A percentile compares a stretch with the other conserved stretches of the same genome.
Evolutionary conservation across 352 stramenopile genomes (phyloP).

Genomic region (Thalassiosira tumida): DNA sequence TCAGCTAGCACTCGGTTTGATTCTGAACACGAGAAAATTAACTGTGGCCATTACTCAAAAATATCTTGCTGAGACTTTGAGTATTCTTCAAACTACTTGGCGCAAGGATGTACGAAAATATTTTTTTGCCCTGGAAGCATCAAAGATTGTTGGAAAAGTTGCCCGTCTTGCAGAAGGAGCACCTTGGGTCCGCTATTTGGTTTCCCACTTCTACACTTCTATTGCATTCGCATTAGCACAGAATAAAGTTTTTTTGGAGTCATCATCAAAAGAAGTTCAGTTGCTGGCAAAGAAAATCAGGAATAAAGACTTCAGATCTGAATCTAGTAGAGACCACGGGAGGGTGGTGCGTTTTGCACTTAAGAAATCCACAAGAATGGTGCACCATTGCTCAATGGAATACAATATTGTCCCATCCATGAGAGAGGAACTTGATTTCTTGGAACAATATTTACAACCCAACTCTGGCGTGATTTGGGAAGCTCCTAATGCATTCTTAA

Average conservation of each 20-base stretch:
- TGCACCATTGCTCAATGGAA: too few species aligned
- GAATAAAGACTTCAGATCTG: neutral
- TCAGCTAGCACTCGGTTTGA: constrained; percentile 34
- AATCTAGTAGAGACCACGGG: too few species aligned
- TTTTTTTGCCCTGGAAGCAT: neutral
- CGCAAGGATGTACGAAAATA: neutral
- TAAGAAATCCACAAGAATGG: too few species aligned
- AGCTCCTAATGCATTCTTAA: constrained; percentile 10
- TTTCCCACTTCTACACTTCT: constrained; percentile 31
- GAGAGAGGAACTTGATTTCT: too few species aligned
- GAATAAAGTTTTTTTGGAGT: neutral
- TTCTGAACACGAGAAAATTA: constrained; percentile 8
- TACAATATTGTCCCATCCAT: too few species aligned
- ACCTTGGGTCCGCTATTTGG: constrained; percentile 18
- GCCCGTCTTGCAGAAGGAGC: constrained; percentile 12
- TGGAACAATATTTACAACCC: neutral
- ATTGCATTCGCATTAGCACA: neutral
- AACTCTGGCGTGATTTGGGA: neutral
- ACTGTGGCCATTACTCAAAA: constrained; percentile 51
- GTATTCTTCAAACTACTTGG: neutral
- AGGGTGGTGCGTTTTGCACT: too few species aligned
- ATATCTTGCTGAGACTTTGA: constrained; percentile 30
- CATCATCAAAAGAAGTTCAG: neutral
- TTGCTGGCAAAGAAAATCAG: neutral
- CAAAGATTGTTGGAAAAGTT: constrained; percentile 4